Base-by-base conservation (phyloP, 306 rosid species). In the Sphenostylis stenocarpa region DNA sequence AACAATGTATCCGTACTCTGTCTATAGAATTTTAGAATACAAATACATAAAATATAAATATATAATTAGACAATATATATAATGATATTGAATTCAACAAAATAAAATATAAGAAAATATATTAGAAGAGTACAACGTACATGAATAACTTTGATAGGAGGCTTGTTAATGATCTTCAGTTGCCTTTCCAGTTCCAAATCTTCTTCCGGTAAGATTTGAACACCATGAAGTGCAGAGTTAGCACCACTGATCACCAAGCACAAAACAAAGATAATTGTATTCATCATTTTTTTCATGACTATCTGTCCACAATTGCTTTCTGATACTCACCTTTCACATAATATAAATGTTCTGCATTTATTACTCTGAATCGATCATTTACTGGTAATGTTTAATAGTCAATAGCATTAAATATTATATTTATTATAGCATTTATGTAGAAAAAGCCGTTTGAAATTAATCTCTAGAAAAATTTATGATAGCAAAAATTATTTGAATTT, bases 121-220 rank as follows among this genome's bases (percentile, higher is more conserved):
- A 21, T 6, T 8, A 3, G 39, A 68, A 45, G 17, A 43, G 0
- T 60, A 16, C 15, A 9, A 4, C 29, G 56, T 60, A 82, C 82
- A 73, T 19, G 48, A n/a, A 82, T 38, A n/a, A 51, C 77, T 74
- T 63, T 52, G 1, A 77, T 0, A 0, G 78, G 34, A 28, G 62
- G 17, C 33, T 76, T 82, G 36, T 76, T 70, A 47, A 77, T 15
- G 45, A 70, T 9, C 38, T 62, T 62, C 0, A 77, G 21, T 15
- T 77, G 70, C 77, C 70, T 19, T 63, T 81, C 12, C 3, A 49
- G 7, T 9, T 49, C 12, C 56, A 49, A 17, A 17, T 49, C 56
- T n/a, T 49, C 56, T 63, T 53, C 13, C 4, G 14, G 3, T 7
- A 0, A 6, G 17, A 47, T 49, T 23, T 11, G 12, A 38, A 45